These are phyloP conservation scores for Candida patagonica DNA, from an alignment of 805 yeast genomes.

Conservation along the genomic window DNA sequence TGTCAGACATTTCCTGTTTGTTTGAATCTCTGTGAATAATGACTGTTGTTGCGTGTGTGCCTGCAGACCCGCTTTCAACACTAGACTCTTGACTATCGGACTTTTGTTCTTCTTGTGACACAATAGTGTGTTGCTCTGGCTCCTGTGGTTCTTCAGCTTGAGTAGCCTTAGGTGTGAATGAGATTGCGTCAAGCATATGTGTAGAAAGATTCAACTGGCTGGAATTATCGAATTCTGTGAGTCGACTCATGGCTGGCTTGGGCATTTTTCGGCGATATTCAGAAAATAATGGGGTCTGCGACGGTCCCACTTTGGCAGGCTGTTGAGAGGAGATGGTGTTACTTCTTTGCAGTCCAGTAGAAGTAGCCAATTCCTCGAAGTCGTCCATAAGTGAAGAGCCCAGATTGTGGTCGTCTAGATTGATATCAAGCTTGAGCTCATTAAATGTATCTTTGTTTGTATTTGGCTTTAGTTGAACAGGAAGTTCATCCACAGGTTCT, in stretches of 20 bases:
- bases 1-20: background rate
- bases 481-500: background rate
- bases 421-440: background rate
- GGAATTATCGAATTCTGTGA: background rate
- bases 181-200: slow-evolving; percentile 6
- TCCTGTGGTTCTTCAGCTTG: background rate
- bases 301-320: slow-evolving; percentile 9
- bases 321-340: slow-evolving; percentile 17
- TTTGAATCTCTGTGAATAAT: too few relatives aligned
- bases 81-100: background rate
- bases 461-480: background rate
- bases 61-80: background rate
- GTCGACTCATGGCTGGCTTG: background rate
- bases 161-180: slow-evolving; percentile 1
- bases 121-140: background rate
- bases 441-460: background rate
- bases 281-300: slow-evolving; percentile 5
- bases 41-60: too few relatives aligned
- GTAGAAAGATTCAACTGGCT: slow-evolving; percentile 4
- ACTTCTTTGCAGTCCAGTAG: slow-evolving; percentile 11
- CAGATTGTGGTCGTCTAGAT: slow-evolving; percentile 2
- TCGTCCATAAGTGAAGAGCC: slow-evolving; percentile 16
- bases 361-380: slow-evolving; percentile 11
- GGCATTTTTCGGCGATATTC: slow-evolving; percentile 6
- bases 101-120: too few relatives aligned